Conservation (phyloP, 164 flowering plant species). For the Cinnamomum micranthum region DNA sequence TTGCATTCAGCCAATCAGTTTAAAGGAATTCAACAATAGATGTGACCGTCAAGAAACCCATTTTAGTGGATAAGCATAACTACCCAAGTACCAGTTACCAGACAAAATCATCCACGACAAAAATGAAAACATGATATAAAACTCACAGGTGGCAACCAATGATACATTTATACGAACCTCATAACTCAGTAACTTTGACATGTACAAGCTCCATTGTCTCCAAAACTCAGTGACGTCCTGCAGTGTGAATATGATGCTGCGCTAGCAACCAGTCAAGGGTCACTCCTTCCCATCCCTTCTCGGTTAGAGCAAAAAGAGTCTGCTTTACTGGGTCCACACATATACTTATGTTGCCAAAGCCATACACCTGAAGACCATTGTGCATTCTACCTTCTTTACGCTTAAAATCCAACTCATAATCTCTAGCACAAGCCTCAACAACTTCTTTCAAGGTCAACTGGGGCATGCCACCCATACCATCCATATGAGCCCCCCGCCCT, state of each 20-base stretch:
- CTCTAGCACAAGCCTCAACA: constrained; percentile 63
- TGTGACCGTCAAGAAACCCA: too few species aligned
- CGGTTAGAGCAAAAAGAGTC: constrained; percentile 63
- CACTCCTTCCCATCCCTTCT: constrained; percentile 60
- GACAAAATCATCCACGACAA: too few species aligned
- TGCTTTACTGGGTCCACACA: constrained; percentile 65
- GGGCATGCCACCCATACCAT: constrained; percentile 27
- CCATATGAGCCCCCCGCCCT: constrained; percentile 24
- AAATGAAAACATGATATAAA: too few species aligned
- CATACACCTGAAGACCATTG: constrained; percentile 82
- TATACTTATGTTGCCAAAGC: constrained; percentile 78
- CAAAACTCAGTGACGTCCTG: constrained; percentile 26
- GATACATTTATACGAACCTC: too few species aligned
- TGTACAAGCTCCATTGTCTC: neutral
- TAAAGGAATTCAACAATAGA: too few species aligned
- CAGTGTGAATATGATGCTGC: constrained; percentile 46
- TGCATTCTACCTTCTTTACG: constrained; percentile 79
- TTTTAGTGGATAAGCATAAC: too few species aligned
- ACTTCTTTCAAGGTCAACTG: constrained; percentile 82
- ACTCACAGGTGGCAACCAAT: too few species aligned
- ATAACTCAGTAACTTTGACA: neutral
- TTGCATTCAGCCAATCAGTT: too few species aligned
- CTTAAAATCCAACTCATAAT: constrained; percentile 63
- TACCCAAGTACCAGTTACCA: too few species aligned
- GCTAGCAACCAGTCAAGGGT: constrained; percentile 65